Conservation (phyloP, 2,329 filamentous ascomycete species). For the Trichoderma sp. region DNA sequence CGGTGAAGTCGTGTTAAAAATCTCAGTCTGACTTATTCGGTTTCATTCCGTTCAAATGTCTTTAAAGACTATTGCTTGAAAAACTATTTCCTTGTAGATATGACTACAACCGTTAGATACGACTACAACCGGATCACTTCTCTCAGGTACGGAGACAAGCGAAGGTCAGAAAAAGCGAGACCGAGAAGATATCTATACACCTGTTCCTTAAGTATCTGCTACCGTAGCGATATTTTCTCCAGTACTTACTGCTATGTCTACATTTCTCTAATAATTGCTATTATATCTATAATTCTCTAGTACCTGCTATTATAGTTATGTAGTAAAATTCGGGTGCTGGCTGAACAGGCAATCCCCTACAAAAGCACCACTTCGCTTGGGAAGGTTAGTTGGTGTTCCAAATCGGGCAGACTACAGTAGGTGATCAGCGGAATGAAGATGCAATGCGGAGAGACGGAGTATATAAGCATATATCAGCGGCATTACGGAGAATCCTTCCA, state of each 20-base stretch:
- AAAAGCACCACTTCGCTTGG: too few relatives aligned
- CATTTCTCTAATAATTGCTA: too few relatives aligned
- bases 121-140: background rate
- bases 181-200: too few relatives aligned
- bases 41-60: background rate
- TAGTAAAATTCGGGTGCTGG: too few relatives aligned
- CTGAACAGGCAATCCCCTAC: too few relatives aligned
- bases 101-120: background rate
- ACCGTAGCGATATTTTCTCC: too few relatives aligned
- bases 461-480: background rate
- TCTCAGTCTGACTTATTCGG: background rate
- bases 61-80: background rate
- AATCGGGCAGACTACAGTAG: background rate
- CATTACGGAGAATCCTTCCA: background rate
- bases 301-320: too few relatives aligned
- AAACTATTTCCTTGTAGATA: background rate
- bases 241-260: too few relatives aligned
- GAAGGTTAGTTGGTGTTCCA: background rate
- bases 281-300: too few relatives aligned
- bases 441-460: background rate
- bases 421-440: background rate
- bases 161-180: too few relatives aligned
- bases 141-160: background rate
- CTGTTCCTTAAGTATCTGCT: too few relatives aligned
- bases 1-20: background rate